Evolutionary conservation across 495 filamentous ascomycete species (phyloP), one percentile per base, ranked within the genome.

Genomic region (Aspergillus bertholletiae): DNA sequence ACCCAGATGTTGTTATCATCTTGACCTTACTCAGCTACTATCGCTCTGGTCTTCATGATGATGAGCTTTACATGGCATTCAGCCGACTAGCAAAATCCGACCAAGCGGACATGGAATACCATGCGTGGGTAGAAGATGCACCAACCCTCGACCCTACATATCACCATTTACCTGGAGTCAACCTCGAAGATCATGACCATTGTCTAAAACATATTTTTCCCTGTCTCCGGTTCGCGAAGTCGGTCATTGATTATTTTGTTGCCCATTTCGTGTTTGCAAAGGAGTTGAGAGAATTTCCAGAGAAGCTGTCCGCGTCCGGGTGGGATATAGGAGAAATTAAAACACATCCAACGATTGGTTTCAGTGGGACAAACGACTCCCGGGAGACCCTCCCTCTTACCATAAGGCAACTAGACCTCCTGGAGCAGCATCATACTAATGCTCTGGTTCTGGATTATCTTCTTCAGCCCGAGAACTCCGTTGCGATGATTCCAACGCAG

Each of bases 301-400:
- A 75, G 1, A 90, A 86, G 60, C 69, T 90, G 4, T 82, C 82
- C 0, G 72, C 80, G 0, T 89, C 86, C 1, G 85, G 84, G 0
- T 90, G 86, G 84, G 86, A 90, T 60, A 69, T 89, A 27, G 79
- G 61, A 11, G 8, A 28, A 0, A 39, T 37, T 2, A 28, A 24
- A 13, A 21, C 35, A n/a, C 11, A 51, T 43, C 13, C 0, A 0
- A 81, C 81, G 0, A 87, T 84, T 0, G 87, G 86, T 0, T 89
- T 90, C 58, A 88, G 85, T 59, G 86, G 87, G 1, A 92, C 88
- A 0, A 88, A 86, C 46, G 86, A 92, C 56, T 83, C 78, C 22
- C 70, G 77, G 48, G 58, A 69, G 22, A 55, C 86, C 1, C 68
- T 89, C 0, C 86, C 87, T 1, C 63, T 88, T 1, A 68, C 73